Conservation (phyloP, 768 basidiomycete species). For the Suillus placidus region DNA sequence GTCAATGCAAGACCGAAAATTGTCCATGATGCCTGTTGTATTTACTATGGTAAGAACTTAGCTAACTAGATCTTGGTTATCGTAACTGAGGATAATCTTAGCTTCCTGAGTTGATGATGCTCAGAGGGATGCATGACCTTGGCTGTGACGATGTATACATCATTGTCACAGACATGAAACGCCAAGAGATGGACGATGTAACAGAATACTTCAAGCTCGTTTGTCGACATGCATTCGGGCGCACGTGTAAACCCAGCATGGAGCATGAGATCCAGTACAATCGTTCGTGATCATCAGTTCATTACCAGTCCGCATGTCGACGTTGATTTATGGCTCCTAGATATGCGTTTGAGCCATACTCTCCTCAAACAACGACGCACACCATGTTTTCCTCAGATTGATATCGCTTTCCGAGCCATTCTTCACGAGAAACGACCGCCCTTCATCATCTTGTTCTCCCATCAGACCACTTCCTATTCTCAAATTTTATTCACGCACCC, state of each 20-base stretch:
- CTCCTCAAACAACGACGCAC: slow-evolving; percentile 70
- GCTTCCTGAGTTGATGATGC: slow-evolving; percentile 79
- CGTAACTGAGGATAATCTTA: slow-evolving; percentile 29
- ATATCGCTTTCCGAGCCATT: slow-evolving; percentile 75
- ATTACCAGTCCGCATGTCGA: slow-evolving; percentile 13
- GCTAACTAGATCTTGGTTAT: background rate
- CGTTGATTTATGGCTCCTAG: slow-evolving; percentile 24
- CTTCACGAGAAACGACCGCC: slow-evolving; percentile 76
- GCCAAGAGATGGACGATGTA: slow-evolving; percentile 80
- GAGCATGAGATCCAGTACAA: slow-evolving; percentile 70
- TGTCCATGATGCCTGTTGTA: slow-evolving; percentile 79
- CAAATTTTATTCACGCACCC: slow-evolving; percentile 80
- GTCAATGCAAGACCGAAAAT: slow-evolving; percentile 70
- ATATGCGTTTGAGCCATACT: slow-evolving; percentile 71
- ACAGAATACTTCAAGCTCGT: slow-evolving; percentile 80
- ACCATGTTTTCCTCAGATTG: slow-evolving; percentile 82
- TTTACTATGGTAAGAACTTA: slow-evolving; percentile 67
- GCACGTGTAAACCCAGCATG: slow-evolving; percentile 62
- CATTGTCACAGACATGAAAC: slow-evolving; percentile 77
- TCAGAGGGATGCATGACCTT: slow-evolving; percentile 79
- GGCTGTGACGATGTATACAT: slow-evolving; percentile 80
- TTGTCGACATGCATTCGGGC: slow-evolving; percentile 64
- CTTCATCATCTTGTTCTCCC: slow-evolving; percentile 78
- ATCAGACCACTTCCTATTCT: slow-evolving; percentile 79
- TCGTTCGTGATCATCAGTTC: slow-evolving; percentile 48